Conservation (phyloP, 495 filamentous ascomycete genomes). For the Aspergillus sclerotiicarbonarius region DNA sequence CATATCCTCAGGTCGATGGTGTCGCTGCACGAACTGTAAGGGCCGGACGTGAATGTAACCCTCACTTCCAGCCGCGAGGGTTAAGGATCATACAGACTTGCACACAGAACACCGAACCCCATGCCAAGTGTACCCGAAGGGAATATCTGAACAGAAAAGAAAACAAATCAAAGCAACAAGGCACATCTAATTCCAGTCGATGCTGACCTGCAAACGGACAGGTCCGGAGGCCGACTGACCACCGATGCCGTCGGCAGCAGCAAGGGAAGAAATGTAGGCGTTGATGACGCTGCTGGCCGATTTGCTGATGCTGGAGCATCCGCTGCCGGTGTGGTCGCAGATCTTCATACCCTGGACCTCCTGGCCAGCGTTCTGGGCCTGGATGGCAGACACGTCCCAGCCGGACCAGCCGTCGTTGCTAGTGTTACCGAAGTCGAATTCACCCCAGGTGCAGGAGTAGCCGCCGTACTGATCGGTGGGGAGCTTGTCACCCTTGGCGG, state of each 20-base stretch:
- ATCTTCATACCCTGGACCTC: conserved; percentile 44
- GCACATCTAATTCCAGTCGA: conserved; percentile 31
- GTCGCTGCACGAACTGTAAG: neutral
- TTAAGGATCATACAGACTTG: neutral
- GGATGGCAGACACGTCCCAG: conserved; percentile 57
- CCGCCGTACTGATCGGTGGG: conserved; percentile 30
- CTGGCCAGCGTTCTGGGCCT: conserved; percentile 30
- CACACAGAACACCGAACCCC: conserved; percentile 11
- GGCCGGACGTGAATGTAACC: neutral
- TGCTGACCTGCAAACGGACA: conserved; percentile 34
- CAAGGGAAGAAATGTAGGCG: conserved; percentile 36
- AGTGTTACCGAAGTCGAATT: conserved; percentile 52
- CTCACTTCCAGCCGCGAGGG: neutral
- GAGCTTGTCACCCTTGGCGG: conserved; percentile 29
- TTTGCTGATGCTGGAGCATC: conserved; percentile 38
- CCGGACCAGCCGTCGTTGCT: conserved; percentile 45
- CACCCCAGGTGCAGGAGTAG: conserved; percentile 51
- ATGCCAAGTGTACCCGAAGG: conserved; percentile 11
- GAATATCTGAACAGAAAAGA: conserved; percentile 11
- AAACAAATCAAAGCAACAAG: conserved; percentile 20
- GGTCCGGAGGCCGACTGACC: conserved; percentile 21
- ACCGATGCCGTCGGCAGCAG: conserved; percentile 28
- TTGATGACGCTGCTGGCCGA: conserved; percentile 23
- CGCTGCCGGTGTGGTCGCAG: conserved; percentile 28
- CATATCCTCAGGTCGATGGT: neutral